A percentile compares a stretch with the other conserved stretches of the same genome.
Evolutionary conservation across 495 filamentous ascomycete species (phyloP).

Genomic region (Chaetomium fimeti): DNA sequence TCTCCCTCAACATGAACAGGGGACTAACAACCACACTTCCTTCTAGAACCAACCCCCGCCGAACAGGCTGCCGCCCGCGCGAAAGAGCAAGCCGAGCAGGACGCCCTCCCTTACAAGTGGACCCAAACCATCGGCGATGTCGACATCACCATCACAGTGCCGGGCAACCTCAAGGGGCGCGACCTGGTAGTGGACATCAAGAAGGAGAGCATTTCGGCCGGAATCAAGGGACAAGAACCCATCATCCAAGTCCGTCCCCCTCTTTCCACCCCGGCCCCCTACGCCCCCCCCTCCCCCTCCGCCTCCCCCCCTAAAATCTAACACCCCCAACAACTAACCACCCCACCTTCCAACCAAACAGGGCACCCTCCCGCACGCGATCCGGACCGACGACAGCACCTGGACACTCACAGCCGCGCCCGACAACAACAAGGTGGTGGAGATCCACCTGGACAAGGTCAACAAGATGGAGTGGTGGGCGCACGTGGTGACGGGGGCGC

Average conservation of each 20-base stretch:
- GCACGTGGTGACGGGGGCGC: conserved; percentile 79
- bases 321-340: not conserved
- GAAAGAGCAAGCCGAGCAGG: conserved; percentile 84
- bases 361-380: conserved; percentile 80
- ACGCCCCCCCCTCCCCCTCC: no score
- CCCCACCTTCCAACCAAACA: conserved; percentile 35
- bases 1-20: not conserved
- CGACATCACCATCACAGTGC: conserved; percentile 71
- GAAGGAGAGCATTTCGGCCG: conserved; percentile 74
- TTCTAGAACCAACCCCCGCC: conserved; percentile 53
- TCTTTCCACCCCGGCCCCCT: no score
- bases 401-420: conserved; percentile 83
- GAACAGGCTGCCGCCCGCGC: conserved; percentile 69
- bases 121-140: conserved; percentile 91
- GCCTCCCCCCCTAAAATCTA: no score
- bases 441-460: conserved; percentile 90
- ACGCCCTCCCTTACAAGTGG: conserved; percentile 94
- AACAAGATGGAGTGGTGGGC: conserved; percentile 99
- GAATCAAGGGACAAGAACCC: conserved; percentile 82
- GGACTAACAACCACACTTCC: not conserved
- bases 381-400: conserved; percentile 80
- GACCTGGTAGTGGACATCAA: conserved; percentile 83
- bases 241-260: conserved; percentile 68
- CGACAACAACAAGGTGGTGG: conserved; percentile 59
- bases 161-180: conserved; percentile 75